These are phyloP conservation scores for Pholiota conissans DNA, from an alignment of 768 basidiomycete genomes.

Conservation along the genomic window DNA sequence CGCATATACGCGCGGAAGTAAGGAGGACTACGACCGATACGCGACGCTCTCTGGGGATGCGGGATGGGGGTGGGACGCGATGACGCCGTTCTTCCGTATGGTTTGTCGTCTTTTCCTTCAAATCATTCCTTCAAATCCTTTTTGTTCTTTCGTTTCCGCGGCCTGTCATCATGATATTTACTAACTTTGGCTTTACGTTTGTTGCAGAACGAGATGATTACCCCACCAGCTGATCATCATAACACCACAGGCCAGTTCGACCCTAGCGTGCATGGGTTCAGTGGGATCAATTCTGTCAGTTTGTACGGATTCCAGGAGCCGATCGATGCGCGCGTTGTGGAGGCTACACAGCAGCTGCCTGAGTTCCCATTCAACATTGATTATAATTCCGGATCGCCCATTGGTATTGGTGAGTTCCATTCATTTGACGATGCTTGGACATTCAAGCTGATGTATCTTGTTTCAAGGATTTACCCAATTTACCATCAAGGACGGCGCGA, in stretches of 20 bases:
- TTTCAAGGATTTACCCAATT: not conserved
- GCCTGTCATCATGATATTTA: not conserved
- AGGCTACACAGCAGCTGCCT: slow-evolving; percentile 32
- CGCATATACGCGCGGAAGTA: slow-evolving; percentile 30
- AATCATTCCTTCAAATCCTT: too few species aligned
- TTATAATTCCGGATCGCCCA: slow-evolving; percentile 25
- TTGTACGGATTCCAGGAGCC: slow-evolving; percentile 20
- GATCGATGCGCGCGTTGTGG: slow-evolving; percentile 28
- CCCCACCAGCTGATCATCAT: slow-evolving; percentile 28
- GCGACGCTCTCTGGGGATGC: slow-evolving; percentile 44
- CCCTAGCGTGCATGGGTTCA: slow-evolving; percentile 29
- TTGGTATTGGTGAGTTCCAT: slow-evolving; percentile 26
- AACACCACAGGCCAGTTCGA: slow-evolving; percentile 30
- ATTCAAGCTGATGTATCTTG: slow-evolving; percentile 4
- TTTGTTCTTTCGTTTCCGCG: too few species aligned
- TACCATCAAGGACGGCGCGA: slow-evolving; percentile 16
- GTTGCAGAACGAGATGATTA: slow-evolving; percentile 16
- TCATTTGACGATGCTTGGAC: slow-evolving; percentile 1
- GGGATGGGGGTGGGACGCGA: slow-evolving; percentile 41
- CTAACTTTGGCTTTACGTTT: slow-evolving; percentile 27
- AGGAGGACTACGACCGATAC: slow-evolving; percentile 56
- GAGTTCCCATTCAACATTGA: slow-evolving; percentile 27
- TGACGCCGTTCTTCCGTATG: not conserved
- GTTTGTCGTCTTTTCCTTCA: not conserved
- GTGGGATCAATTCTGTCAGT: slow-evolving; percentile 27